Evolutionary conservation across 108 stramenopile species (phyloP), one percentile per base, ranked within the genome.

Genomic region (Pseudonitzschia delicatissima): DNA sequence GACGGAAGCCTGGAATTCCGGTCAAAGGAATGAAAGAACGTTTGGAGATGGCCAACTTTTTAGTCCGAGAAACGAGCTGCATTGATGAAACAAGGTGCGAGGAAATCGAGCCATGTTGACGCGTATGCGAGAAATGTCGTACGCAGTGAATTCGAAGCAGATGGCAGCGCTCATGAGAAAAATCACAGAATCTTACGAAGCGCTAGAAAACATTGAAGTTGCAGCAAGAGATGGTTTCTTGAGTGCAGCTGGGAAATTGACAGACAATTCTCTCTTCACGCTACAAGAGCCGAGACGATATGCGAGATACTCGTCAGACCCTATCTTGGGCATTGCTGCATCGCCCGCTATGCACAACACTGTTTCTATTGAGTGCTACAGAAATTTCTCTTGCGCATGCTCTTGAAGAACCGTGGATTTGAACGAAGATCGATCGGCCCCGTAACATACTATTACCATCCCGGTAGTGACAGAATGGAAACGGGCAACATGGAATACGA

Each of bases 81-180:
- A 0, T 42, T 94, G 57, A 74, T 72, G 52, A 75, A 91, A 50
- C 90, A 90, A n/a, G 65, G 73, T 91, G 45, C 82, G 81, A 28
- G 87, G 79, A 35, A 88, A 94, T 69, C 67, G 85, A 42, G 73
- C 83, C 36, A 78, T 88, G 55, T 55, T 94, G 59, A 68, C 66
- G 3, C 76, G 83, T 31, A 86, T 91, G 87, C 66, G 83, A 34
- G 77, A 81, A 47, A 91, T 78, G 70, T 79, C 87, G 1, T 78
- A 80, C 21, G 73, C 88, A 8, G 85, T 91, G 29, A 86, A 89
- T 1, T 82, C 90, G 1, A 81, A 83, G 37, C 93, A 94, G 66
- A 89, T 94, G 93, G 90, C 86, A 20, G 78, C 81, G 26, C 58
- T 94, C 61, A 89, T 94, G 88, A 71, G 84, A 36, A 88, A 77